Evolutionary conservation across 2,329 filamentous ascomycete species (phyloP).

Genomic region (Acrodontium crateriforme): DNA sequence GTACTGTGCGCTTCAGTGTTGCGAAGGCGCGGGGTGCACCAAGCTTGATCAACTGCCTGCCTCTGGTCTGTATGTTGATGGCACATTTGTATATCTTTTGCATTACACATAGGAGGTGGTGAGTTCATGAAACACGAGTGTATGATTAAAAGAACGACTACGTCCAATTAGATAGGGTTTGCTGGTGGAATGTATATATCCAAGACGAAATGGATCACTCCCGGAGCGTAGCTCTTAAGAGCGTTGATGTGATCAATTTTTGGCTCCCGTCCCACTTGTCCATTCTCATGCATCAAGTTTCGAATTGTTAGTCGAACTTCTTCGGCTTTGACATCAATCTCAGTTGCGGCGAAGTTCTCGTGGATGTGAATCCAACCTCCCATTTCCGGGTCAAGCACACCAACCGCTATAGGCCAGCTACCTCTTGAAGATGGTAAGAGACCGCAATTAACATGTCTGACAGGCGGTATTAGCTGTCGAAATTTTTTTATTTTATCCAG

Average conservation of each 20-base stretch:
- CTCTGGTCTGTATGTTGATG: too few relatives aligned
- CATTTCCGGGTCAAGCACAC: slow-evolving; percentile 28
- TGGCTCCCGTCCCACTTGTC: too few relatives aligned
- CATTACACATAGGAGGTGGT: too few relatives aligned
- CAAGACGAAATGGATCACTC: slow-evolving; percentile 48
- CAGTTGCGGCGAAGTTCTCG: slow-evolving; percentile 40
- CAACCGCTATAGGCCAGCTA: slow-evolving; percentile 37
- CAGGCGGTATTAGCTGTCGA: slow-evolving; percentile 16
- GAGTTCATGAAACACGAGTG: too few relatives aligned
- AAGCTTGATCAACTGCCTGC: too few relatives aligned
- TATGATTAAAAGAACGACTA: too few relatives aligned
- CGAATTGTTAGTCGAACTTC: slow-evolving; percentile 25
- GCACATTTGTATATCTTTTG: too few relatives aligned
- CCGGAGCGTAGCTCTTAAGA: slow-evolving; percentile 49
- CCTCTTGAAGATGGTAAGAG: slow-evolving; percentile 39
- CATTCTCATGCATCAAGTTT: slow-evolving; percentile 6
- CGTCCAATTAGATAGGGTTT: not conserved
- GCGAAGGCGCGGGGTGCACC: too few relatives aligned
- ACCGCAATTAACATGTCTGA: slow-evolving; percentile 47
- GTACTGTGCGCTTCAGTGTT: too few relatives aligned
- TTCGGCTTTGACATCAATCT: slow-evolving; percentile 31
- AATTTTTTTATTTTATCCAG: slow-evolving; percentile 12
- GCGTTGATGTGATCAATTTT: slow-evolving; percentile 32
- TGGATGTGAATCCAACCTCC: slow-evolving; percentile 48
- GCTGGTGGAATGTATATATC: slow-evolving; percentile 30